Percentiles rank a stretch among this genome's conserved stretches.
These are phyloP conservation scores for Tremellales sp. DNA, from an alignment of 1,284 basidiomycete genomes.

Conservation along the genomic window DNA sequence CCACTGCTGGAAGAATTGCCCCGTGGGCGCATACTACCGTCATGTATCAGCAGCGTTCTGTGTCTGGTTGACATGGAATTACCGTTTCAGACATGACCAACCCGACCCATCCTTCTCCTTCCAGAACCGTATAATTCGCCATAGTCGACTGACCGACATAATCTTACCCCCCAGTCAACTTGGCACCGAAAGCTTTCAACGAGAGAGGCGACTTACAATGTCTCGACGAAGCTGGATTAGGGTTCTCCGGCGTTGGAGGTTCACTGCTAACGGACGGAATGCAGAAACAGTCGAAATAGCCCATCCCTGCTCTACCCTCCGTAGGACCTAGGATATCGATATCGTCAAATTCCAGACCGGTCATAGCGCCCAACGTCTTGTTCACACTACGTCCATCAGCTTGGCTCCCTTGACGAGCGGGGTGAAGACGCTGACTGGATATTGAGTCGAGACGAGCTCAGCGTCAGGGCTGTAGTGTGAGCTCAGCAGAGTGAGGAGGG, in stretches of 20 bases:
- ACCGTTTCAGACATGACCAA: conserved; percentile 13
- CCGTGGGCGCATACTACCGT: conserved; percentile 9
- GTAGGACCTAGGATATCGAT: conserved; percentile 14
- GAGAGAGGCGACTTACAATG: conserved; percentile 4
- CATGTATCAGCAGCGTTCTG: not conserved
- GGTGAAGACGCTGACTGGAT: not conserved
- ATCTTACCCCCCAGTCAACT: conserved; percentile 1
- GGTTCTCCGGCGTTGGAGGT: conserved; percentile 7
- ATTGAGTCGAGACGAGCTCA: not conserved
- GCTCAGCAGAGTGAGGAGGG: not conserved
- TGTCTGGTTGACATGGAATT: not conserved
- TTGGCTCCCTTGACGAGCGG: not conserved
- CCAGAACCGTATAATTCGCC: conserved; percentile 10
- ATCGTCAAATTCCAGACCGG: conserved; percentile 10
- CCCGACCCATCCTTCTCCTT: conserved; percentile 10
- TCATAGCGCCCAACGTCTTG: conserved; percentile 13
- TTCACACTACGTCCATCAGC: conserved; percentile 7
- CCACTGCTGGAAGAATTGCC: conserved; percentile 29
- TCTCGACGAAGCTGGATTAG: conserved; percentile 9
- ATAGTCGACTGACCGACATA: conserved; percentile 5
- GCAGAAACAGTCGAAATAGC: conserved; percentile 13
- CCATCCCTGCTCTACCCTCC: conserved; percentile 6
- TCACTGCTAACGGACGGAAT: conserved; percentile 5
- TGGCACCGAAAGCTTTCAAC: not conserved
- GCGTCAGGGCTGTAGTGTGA: not conserved